Evolutionary conservation across 805 yeast genomes (phyloP).

Genomic region (Danielia reshetovae): DNA sequence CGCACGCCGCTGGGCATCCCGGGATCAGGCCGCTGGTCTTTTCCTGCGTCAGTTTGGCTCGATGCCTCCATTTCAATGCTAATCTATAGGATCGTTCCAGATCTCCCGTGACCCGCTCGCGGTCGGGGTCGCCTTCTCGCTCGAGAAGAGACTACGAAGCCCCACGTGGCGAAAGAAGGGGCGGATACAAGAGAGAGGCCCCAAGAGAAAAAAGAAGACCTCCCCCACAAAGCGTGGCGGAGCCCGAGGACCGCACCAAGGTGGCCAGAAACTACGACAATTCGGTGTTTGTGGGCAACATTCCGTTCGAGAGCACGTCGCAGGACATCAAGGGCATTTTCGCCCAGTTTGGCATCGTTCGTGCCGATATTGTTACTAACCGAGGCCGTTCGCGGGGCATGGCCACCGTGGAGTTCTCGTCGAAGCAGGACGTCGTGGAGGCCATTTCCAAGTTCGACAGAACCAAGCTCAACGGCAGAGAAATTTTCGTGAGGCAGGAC

Average conservation of each 20-base stretch:
- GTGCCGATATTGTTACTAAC: slow-evolving; percentile 78
- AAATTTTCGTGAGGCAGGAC: slow-evolving; percentile 85
- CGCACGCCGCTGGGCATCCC: no score
- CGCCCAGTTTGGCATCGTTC: slow-evolving; percentile 47
- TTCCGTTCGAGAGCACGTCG: slow-evolving; percentile 62
- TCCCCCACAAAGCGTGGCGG: slow-evolving; percentile 13
- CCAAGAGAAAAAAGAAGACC: slow-evolving; percentile 18
- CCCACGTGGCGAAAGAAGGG: slow-evolving; percentile 14
- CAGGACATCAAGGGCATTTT: slow-evolving; percentile 58
- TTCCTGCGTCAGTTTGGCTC: no score
- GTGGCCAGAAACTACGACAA: slow-evolving; percentile 47
- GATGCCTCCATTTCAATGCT: no score
- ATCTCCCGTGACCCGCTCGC: slow-evolving; percentile 21
- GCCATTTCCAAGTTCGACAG: slow-evolving; percentile 74
- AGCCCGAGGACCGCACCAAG: slow-evolving; percentile 3
- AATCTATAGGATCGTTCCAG: slow-evolving; percentile 23
- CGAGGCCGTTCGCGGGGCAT: slow-evolving; percentile 83
- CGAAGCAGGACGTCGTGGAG: slow-evolving; percentile 56
- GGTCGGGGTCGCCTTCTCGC: slow-evolving; percentile 33
- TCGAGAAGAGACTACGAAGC: slow-evolving; percentile 30
- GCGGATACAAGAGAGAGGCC: slow-evolving; percentile 10
- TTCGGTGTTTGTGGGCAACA: slow-evolving; percentile 69
- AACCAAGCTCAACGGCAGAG: slow-evolving; percentile 63
- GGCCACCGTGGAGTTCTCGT: slow-evolving; percentile 84
- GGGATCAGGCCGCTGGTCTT: no score